Percentiles rank a stretch among this genome's conserved stretches.
These are phyloP conservation scores for Globisporangium middletonii DNA, from an alignment of 352 stramenopile species.

Conservation along the genomic window DNA sequence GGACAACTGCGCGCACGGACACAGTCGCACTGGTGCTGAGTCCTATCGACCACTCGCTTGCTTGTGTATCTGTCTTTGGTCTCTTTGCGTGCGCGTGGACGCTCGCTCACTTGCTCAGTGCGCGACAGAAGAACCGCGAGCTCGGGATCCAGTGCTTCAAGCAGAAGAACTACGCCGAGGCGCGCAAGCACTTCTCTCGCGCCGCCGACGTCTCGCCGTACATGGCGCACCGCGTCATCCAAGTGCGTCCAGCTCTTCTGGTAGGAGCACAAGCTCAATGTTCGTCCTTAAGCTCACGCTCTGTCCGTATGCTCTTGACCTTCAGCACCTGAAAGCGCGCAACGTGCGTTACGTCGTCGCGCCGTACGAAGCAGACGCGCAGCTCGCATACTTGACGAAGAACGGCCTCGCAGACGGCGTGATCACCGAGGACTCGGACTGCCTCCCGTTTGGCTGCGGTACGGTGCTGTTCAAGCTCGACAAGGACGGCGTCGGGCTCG, in stretches of 20 bases:
- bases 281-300: too few relatives aligned
- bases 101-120: constrained; percentile 14
- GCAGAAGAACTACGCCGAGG: constrained; percentile 48
- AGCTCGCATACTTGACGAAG: constrained; percentile 90
- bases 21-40: neutral
- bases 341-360: constrained; percentile 92
- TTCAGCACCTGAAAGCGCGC: constrained; percentile 40
- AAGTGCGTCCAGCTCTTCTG: constrained; percentile 23
- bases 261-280: too few relatives aligned
- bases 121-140: constrained; percentile 64
- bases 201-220: constrained; percentile 74
- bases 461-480: constrained; percentile 96
- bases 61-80: neutral
- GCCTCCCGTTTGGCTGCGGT: constrained; percentile 89
- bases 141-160: constrained; percentile 53
- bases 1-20: too few relatives aligned
- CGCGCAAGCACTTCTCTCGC: constrained; percentile 63
- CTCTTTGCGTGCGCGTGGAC: neutral
- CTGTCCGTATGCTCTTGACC: neutral
- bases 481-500: constrained; percentile 69
- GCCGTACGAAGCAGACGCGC: constrained; percentile 97
- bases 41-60: neutral
- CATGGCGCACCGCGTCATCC: constrained; percentile 77
- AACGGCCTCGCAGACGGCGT: constrained; percentile 87
- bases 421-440: constrained; percentile 96